Evolutionary conservation across 73 alveolate species (phyloP), one percentile per base, ranked within the genome.

Genomic region (Blepharisma japonicum): DNA sequence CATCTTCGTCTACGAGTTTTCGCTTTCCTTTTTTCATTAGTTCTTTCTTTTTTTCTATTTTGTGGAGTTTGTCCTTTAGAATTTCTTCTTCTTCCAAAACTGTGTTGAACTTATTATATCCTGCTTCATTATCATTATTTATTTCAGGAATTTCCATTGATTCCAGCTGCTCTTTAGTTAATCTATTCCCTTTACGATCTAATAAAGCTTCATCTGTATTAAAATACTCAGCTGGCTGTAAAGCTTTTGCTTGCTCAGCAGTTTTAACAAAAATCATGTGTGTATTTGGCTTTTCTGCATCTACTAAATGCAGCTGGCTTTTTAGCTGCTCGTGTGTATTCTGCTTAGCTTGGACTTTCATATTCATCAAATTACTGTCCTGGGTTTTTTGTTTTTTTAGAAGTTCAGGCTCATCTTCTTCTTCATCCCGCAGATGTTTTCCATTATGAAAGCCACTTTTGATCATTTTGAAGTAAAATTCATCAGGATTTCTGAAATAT

Each of bases 301-400:
- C 74, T 14, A 61, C 23, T 48, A 61, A 61, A 61, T 61, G 74
- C 11, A 61, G 47, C 14, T n/a, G 47, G 2, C 23, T 25, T 61
- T 61, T 61, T 20, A 61, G 48, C 5, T 61, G 39, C 2, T 61
- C 46, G 2, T 9, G 14, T 61, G 14, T n/a, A 5, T 3, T 20
- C 14, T 8, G 18, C 23, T 61, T 61, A 2, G 39, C 47, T 39
- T 20, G 39, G 23, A 25, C 46, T 61, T 61, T 61, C 74, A 61
- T 61, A 61, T 61, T 61, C 14, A 61, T n/a, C 11, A 61, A 25
- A 4, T 61, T 61, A 4, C 74, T 39, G 47, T 61, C 74, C 14
- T 14, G 38, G 48, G 23, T 61, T 61, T 61, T 61, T 61, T 61
- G 74, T 70, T 70, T 70, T 61, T 23, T 61, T 70, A 18, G 11